phyloP scores from a whole-genome alignment of 495 filamentous ascomycete genomes.

The Hyaloscypha finlandica region DNA sequence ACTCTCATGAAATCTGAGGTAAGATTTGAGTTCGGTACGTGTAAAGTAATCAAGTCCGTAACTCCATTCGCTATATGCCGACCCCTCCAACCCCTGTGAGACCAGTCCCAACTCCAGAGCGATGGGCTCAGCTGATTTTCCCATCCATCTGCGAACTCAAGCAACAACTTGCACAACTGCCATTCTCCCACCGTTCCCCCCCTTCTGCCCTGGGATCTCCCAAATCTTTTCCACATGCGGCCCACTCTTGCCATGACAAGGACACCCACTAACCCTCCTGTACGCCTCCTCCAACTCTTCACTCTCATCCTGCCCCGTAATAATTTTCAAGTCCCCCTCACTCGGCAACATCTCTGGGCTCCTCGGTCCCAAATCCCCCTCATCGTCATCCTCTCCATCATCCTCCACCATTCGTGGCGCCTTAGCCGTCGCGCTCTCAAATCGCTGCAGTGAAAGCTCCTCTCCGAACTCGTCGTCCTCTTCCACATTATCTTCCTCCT shows the following conservation, averaged over 20 bases:
- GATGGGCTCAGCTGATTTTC: no score
- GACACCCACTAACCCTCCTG: constrained; percentile 11
- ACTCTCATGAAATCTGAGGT: no score
- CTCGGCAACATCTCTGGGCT: not conserved
- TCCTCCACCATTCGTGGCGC: constrained; percentile 19
- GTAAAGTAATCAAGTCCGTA: no score
- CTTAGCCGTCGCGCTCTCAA: constrained; percentile 14
- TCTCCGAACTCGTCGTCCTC: constrained; percentile 14
- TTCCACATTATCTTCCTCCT: constrained; percentile 12
- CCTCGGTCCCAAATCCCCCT: constrained; percentile 5
- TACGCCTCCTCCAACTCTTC: constrained; percentile 18
- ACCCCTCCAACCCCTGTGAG: no score
- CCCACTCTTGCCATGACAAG: constrained; percentile 15
- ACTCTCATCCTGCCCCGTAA: constrained; percentile 6
- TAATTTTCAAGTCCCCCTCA: constrained; percentile 16
- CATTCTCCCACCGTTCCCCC: not conserved
- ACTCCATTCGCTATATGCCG: no score
- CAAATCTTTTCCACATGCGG: constrained; percentile 17
- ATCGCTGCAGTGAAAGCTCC: constrained; percentile 8
- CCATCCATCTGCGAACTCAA: not conserved
- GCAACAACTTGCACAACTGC: constrained; percentile 14
- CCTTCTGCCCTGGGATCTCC: constrained; percentile 17
- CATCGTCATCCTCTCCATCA: constrained; percentile 2
- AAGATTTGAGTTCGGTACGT: no score
- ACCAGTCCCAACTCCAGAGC: no score